Evolutionary conservation across 345 rosid species (phyloP).

Genomic region (Eucalyptus fibrosa): DNA sequence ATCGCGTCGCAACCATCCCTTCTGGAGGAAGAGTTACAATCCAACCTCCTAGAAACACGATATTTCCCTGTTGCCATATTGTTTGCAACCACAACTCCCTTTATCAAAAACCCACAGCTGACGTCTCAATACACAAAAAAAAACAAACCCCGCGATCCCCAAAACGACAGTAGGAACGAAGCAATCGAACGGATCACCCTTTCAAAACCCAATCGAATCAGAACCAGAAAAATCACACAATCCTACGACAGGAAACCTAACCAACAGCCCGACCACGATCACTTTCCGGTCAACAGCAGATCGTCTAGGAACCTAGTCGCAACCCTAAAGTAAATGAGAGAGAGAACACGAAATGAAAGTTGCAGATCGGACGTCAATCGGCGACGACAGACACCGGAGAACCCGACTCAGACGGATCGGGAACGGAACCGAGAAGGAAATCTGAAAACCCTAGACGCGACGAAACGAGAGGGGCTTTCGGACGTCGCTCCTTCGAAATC

Average conservation of each 20-base stretch:
- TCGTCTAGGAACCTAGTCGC: background rate
- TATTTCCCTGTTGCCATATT: conserved; percentile 74
- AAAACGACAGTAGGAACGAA: background rate
- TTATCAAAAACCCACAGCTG: conserved; percentile 17
- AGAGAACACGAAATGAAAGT: background rate
- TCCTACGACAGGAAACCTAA: background rate
- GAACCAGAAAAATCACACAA: background rate
- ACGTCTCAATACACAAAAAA: background rate
- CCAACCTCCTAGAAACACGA: conserved; percentile 36
- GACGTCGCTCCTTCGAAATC: conserved; percentile 26
- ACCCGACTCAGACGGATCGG: background rate
- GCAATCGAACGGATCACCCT: background rate
- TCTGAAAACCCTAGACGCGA: conserved; percentile 11
- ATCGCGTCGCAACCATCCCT: background rate
- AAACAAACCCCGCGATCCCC: background rate
- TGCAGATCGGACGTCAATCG: background rate
- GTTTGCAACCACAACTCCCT: conserved; percentile 43
- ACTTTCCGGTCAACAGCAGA: background rate
- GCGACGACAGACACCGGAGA: background rate
- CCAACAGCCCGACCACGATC: background rate
- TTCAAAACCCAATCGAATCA: background rate
- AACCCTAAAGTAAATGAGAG: background rate
- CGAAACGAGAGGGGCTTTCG: background rate
- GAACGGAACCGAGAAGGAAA: background rate
- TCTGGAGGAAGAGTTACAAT: background rate